Evolutionary conservation across 78 protist species (phyloP), one percentile per base, ranked within the genome.

Genomic region (Capsaspora owczarzaki): DNA sequence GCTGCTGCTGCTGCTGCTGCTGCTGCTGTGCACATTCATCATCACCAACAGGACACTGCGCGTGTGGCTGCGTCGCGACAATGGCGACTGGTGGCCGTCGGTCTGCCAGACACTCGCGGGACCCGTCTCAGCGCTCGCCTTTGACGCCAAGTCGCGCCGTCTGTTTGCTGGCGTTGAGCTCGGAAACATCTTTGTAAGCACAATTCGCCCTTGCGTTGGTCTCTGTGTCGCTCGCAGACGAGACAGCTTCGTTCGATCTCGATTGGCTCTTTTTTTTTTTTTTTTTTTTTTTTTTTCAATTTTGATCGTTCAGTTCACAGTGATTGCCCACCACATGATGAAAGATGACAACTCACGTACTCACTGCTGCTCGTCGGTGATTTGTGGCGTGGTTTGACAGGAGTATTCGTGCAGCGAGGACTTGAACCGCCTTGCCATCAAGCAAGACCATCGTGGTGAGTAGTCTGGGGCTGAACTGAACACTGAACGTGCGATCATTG

Each of bases 31-130:
- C n/a, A n/a, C n/a, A n/a, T n/a, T n/a, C n/a, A n/a, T n/a, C n/a
- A n/a, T n/a, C n/a, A n/a, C n/a, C n/a, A n/a, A n/a, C 66, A 56
- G 66, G 29, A 56, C 66, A 10, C 12, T 56, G 66, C 66, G 66
- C 66, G 66, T 56, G 66, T 63, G 72, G 72, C 72, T 63, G 72
- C 6, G 23, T 20, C 72, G 72, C 72, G 72, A 63, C 72, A 63
- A 63, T 41, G 72, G 72, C 20, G 43, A 63, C 43, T 63, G 5
- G 10, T 63, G 72, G 72, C 72, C 72, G 72, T 33, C 42, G 4
- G 72, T 63, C 10, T 63, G 72, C 41, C 72, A 63, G 72, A 22
- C 41, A 31, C 35, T 63, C 25, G 14, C 23, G 72, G 8, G 23
- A 25, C 41, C 43, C 41, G 23, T 41, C n/a, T 6, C 35, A 41